Evolutionary conservation across 768 basidiomycete species (phyloP), one percentile per base, ranked within the genome.

Genomic region (Omphalotus guepiniiformis): DNA sequence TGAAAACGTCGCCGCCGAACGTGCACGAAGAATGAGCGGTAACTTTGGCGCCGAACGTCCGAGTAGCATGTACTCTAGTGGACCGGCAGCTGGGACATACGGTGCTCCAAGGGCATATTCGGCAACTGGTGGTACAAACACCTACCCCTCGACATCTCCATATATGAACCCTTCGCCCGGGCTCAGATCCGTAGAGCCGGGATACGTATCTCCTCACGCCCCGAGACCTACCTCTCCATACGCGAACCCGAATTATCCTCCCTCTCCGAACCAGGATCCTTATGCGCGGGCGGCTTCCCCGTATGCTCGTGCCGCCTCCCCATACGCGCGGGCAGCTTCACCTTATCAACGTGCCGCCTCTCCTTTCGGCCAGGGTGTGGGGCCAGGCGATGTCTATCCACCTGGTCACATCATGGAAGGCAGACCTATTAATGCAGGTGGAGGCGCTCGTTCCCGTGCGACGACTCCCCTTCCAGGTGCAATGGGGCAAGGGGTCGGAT

Each of bases 331-430:
- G n/a, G 47, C 52, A 8, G 39, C 32, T 18, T 46, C 45, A 16
- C 42, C 42, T 1, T 46, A 46, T 7, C 40, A 43, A 18, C 36
- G 42, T 3, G 47, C 35, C 11, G 39, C 43, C 18, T 37, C 42
- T 25, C 38, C 50, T 34, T 36, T 19, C 22, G 36, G 42, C 32
- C 42, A 34, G 39, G 42, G 26, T 29, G 27, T 29, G 13, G 59
- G 57, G 13, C 58, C 61, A 9, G 40, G 65, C 11, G 54, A 63
- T 3, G 64, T 74, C n/a, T 83, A 83, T 58, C 78, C 83, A 39
- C 63, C 70, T 3, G 78, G 79, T 2, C 82, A 81, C 62, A 62
- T 75, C 34, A 53, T 82, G 54, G 81, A 77, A 47, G 82, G 82
- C 2, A 74, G 74, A 39, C 70, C 76, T 22, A 64, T 78, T 21